These are phyloP conservation scores for Podospora pseudocomata DNA, from an alignment of 495 filamentous ascomycete species.

Conservation along the genomic window DNA sequence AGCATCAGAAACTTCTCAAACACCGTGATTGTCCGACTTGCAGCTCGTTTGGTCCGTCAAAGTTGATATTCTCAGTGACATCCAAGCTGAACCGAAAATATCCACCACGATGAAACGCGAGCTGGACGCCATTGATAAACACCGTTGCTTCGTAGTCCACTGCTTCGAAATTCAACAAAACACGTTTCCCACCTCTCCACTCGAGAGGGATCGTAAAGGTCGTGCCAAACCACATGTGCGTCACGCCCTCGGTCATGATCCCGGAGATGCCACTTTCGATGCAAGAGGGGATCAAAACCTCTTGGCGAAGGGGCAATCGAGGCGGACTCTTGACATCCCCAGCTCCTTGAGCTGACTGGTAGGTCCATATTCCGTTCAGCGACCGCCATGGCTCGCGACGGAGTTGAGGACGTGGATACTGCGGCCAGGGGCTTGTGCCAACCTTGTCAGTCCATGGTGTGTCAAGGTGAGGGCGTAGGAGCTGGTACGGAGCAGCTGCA, in stretches of 20 bases:
- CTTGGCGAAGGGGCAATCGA: constrained; percentile 38
- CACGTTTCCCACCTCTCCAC: constrained; percentile 39
- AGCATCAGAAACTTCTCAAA: background rate
- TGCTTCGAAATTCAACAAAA: constrained; percentile 65
- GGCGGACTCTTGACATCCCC: constrained; percentile 44
- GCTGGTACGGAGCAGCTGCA: constrained; percentile 21
- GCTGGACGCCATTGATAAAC: constrained; percentile 56
- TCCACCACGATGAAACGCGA: constrained; percentile 56
- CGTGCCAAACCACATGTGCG: constrained; percentile 60
- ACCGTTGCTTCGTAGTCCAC: constrained; percentile 66
- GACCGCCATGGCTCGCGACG: constrained; percentile 57
- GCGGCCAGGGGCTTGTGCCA: constrained; percentile 61
- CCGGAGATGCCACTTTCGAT: constrained; percentile 54
- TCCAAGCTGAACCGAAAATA: constrained; percentile 62
- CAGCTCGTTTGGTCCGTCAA: constrained; percentile 50
- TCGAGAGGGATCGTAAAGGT: constrained; percentile 50
- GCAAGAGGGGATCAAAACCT: constrained; percentile 62
- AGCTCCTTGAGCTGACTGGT: constrained; percentile 43
- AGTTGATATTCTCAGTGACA: constrained; percentile 47
- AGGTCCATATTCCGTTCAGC: constrained; percentile 67
- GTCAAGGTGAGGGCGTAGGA: constrained; percentile 46
- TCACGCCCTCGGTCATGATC: constrained; percentile 44
- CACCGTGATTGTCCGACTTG: constrained; percentile 27
- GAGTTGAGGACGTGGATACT: constrained; percentile 63
- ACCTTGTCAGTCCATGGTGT: constrained; percentile 62